A percentile compares a stretch with the other conserved stretches of the same genome.
These are phyloP conservation scores for Akanthomyces muscarius DNA, from an alignment of 2,329 filamentous ascomycete species.

Conservation along the genomic window DNA sequence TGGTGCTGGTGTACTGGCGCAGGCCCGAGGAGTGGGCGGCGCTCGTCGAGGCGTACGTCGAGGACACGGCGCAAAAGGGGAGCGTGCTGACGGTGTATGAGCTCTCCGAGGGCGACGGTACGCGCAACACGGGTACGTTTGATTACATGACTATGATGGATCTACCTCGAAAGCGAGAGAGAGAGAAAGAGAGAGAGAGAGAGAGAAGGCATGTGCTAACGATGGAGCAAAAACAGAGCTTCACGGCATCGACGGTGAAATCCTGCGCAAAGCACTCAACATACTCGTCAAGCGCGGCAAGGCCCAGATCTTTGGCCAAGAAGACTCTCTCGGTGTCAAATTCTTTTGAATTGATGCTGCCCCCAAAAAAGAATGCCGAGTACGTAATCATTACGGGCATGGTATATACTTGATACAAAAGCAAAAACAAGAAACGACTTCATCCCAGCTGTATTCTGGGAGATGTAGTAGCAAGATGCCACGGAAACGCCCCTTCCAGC, in stretches of 20 bases:
- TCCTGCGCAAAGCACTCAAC: slow-evolving; percentile 74
- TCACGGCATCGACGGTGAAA: slow-evolving; percentile 78
- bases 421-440: background rate
- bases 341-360: slow-evolving; percentile 67
- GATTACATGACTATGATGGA: too few species aligned
- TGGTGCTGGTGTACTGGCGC: slow-evolving; percentile 78
- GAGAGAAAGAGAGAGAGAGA: too few species aligned
- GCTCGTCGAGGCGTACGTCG: slow-evolving; percentile 73
- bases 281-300: slow-evolving; percentile 85
- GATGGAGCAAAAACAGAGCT: slow-evolving; percentile 55
- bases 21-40: slow-evolving; percentile 88
- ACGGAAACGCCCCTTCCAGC: background rate
- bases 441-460: background rate
- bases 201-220: background rate
- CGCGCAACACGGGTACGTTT: slow-evolving; percentile 59
- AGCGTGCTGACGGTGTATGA: slow-evolving; percentile 91
- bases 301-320: slow-evolving; percentile 88
- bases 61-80: slow-evolving; percentile 83
- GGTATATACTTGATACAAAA: slow-evolving; percentile 6
- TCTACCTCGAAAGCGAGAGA: too few species aligned
- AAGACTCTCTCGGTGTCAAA: slow-evolving; percentile 88
- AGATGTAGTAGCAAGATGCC: background rate
- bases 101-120: slow-evolving; percentile 80
- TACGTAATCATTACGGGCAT: slow-evolving; percentile 6
- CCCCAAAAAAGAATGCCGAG: background rate